Conservation (phyloP, 305 asterid species). For the Petunia hybrid region DNA sequence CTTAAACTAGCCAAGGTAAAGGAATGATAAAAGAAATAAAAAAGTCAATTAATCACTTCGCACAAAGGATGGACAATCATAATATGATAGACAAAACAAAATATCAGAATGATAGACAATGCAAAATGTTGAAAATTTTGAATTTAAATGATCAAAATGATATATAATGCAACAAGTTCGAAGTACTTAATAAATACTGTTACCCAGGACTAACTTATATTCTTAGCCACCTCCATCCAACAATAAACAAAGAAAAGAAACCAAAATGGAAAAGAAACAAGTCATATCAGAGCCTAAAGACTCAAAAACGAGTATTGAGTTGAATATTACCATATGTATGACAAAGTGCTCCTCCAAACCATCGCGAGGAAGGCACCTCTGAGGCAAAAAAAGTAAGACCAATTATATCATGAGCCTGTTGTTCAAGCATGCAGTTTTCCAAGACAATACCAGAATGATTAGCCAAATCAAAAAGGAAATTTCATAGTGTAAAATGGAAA, state of each 20-base stretch:
- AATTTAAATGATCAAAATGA: background rate
- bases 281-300: constrained; percentile 1
- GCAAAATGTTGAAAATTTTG: background rate
- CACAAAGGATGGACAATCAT: too few relatives aligned
- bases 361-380: constrained; percentile 94
- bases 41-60: background rate
- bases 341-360: constrained; percentile 92
- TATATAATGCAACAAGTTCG: background rate
- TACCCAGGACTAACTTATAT: constrained; percentile 11
- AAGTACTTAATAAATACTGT: background rate
- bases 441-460: background rate
- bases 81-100: background rate
- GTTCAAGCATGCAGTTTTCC: background rate
- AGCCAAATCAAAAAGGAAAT: constrained; percentile 20
- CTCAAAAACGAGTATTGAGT: constrained; percentile 28
- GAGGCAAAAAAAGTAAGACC: constrained; percentile 37
- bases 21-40: background rate
- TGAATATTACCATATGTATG: constrained; percentile 80
- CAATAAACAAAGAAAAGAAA: background rate
- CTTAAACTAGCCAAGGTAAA: constrained; percentile 3
- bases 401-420: constrained; percentile 19
- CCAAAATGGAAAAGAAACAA: background rate
- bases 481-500: constrained; percentile 2
- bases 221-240: constrained; percentile 20
- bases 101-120: background rate